Evolutionary conservation across 371 early-diverging fungal species (phyloP), one percentile per base, ranked within the genome.

Genomic region (Apophysomyces elegans): DNA sequence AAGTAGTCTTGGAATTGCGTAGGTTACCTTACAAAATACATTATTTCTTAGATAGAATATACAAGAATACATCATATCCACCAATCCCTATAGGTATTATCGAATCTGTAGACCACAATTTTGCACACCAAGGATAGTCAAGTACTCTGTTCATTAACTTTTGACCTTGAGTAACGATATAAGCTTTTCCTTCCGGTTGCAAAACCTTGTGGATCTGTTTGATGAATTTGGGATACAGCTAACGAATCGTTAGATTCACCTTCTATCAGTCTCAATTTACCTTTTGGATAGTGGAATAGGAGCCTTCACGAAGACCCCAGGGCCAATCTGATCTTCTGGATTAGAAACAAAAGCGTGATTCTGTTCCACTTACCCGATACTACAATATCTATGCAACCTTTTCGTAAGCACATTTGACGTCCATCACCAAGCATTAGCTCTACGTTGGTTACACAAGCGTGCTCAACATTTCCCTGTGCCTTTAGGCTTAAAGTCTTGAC

Each of bases 171-270:
- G 78, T 74, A 2, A 82, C 76, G 61, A 82, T 73, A 50, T 74
- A 74, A n/a, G 79, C 82, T 38, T 76, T 74, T 18, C 79, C 79
- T 18, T 64, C 46, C 37, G 63, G 56, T 9, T 62, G 72, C 35
- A 79, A 43, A n/a, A 76, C 68, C 57, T 65, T 50, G 13, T 64
- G 58, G 64, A 82, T 75, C 47, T 79, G 68, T 18, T 70, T 69
- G 62, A 82, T 71, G 37, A 82, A 77, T 61, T 73, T 75, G 1
- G 82, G 82, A 63, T 82, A 82, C 1, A 82, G 62, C 81, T 80
- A 61, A 43, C 41, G 45, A 64, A 8, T n/a, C 7, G n/a, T 18
- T 54, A 32, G 13, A 56, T 7, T 8, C 46, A 21, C 36, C 16
- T 47, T 43, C 11, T 43, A 37, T 6, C 4, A 56, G 13, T 32